Evolutionary conservation across 169 alveolate genomes (phyloP).

Genomic region (Eimeria necatrix): DNA sequence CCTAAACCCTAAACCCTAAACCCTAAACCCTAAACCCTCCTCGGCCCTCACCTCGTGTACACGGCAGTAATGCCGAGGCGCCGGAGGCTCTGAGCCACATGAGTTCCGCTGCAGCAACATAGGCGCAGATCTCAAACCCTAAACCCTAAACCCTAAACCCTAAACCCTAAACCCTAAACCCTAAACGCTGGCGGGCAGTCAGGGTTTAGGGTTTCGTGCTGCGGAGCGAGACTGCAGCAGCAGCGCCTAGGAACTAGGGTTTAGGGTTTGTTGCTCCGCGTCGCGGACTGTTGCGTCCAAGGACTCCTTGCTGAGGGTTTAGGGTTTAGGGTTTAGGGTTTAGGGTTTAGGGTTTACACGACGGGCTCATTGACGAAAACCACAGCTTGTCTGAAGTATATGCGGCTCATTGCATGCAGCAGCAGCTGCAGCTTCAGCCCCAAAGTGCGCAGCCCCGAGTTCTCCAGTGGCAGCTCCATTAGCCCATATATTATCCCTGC

Average conservation of each 20-base stretch:
- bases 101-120: slow-evolving; percentile 46
- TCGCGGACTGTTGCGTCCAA: too few species aligned
- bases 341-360: slow-evolving; percentile 57
- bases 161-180: slow-evolving; percentile 8
- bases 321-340: slow-evolving; percentile 27
- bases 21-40: not conserved
- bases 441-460: slow-evolving; percentile 29
- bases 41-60: slow-evolving; percentile 31
- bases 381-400: slow-evolving; percentile 80
- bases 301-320: not conserved
- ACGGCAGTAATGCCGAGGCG: slow-evolving; percentile 40
- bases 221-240: too few species aligned
- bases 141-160: slow-evolving; percentile 40
- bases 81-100: slow-evolving; percentile 40
- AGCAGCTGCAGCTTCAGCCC: slow-evolving; percentile 62
- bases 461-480: slow-evolving; percentile 10
- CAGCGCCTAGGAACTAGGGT: not conserved
- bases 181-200: not conserved
- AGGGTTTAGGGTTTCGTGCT: not conserved
- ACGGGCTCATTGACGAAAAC: slow-evolving; percentile 79
- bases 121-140: not conserved
- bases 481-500: slow-evolving; percentile 54
- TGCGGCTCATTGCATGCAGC: slow-evolving; percentile 15
- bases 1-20: not conserved
- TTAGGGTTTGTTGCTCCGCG: not conserved